These are phyloP conservation scores for Emydomyces testavorans DNA, from an alignment of 2,329 filamentous ascomycete species.

Conservation along the genomic window DNA sequence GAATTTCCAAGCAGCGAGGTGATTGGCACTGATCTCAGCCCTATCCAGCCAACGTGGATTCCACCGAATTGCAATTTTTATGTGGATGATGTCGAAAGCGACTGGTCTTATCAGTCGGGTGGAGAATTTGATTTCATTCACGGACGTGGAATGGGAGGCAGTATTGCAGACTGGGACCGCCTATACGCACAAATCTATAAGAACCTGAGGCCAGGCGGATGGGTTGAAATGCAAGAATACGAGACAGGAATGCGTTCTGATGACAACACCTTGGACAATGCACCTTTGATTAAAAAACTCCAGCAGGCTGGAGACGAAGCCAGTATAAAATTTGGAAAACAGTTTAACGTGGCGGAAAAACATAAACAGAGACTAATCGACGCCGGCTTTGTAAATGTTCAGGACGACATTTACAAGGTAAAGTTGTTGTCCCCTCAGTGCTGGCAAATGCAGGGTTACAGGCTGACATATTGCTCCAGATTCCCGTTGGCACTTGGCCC, in stretches of 20 bases:
- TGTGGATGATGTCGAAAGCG: constrained; percentile 51
- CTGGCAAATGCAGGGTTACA: constrained; percentile 31
- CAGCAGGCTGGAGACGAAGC: constrained; percentile 18
- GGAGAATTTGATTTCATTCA: constrained; percentile 47
- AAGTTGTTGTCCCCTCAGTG: not conserved
- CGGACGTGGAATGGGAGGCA: constrained; percentile 40
- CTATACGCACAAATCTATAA: constrained; percentile 6
- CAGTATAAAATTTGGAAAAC: constrained; percentile 19
- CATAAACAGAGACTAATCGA: constrained; percentile 20
- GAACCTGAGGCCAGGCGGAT: constrained; percentile 39
- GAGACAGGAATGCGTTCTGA: constrained; percentile 13
- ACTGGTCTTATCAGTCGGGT: constrained; percentile 44
- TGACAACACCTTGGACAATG: constrained; percentile 11
- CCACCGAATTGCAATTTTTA: constrained; percentile 51
- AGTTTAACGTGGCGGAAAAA: constrained; percentile 20
- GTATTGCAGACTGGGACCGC: constrained; percentile 42
- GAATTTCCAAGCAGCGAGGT: constrained; percentile 29
- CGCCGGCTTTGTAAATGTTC: constrained; percentile 22
- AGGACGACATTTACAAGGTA: constrained; percentile 18
- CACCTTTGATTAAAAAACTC: constrained; percentile 16
- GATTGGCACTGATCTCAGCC: constrained; percentile 26
- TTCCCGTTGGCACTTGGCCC: constrained; percentile 17
- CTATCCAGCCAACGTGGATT: constrained; percentile 29
- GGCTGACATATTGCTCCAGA: constrained; percentile 20
- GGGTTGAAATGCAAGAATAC: constrained; percentile 35